A percentile compares a stretch with the other conserved stretches of the same genome.
Conservation (phyloP, 441 rosid genomes). For the Aleurites moluccanus region DNA sequence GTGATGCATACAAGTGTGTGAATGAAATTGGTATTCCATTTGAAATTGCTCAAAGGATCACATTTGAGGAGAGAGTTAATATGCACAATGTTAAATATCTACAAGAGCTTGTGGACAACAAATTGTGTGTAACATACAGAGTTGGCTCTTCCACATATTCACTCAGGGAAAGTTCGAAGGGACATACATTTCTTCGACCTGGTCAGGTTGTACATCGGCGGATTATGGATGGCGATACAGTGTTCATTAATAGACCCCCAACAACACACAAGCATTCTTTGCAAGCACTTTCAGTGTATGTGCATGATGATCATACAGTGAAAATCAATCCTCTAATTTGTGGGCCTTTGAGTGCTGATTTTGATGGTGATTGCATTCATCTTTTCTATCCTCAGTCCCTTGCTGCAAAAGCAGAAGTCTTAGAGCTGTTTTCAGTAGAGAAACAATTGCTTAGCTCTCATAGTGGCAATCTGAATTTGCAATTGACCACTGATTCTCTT, state of each 20-base stretch:
- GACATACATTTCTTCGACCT: conserved; percentile 70
- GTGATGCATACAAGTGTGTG: conserved; percentile 78
- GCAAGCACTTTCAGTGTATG: conserved; percentile 87
- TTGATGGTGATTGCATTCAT: conserved; percentile 95
- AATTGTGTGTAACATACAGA: conserved; percentile 67
- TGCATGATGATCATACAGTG: conserved; percentile 90
- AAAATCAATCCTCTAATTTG: conserved; percentile 95
- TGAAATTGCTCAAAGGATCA: conserved; percentile 85
- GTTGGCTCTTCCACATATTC: conserved; percentile 82
- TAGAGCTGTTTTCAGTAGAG: conserved; percentile 89
- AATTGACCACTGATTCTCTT: conserved; percentile 69
- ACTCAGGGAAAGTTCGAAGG: conserved; percentile 88
- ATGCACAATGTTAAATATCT: conserved; percentile 58
- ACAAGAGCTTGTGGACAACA: conserved; percentile 77
- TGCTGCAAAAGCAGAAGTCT: conserved; percentile 87
- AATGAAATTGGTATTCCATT: conserved; percentile 81
- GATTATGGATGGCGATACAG: conserved; percentile 92
- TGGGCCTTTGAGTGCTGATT: conserved; percentile 91
- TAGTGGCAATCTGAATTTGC: conserved; percentile 76
- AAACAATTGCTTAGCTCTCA: conserved; percentile 94
- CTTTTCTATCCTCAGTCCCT: conserved; percentile 90
- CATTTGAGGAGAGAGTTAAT: conserved; percentile 89
- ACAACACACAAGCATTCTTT: conserved; percentile 94
- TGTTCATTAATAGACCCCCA: conserved; percentile 92
- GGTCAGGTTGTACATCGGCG: conserved; percentile 92